phyloP scores from a whole-genome alignment of 106 monocot genomes.

The Acorus calamus region DNA sequence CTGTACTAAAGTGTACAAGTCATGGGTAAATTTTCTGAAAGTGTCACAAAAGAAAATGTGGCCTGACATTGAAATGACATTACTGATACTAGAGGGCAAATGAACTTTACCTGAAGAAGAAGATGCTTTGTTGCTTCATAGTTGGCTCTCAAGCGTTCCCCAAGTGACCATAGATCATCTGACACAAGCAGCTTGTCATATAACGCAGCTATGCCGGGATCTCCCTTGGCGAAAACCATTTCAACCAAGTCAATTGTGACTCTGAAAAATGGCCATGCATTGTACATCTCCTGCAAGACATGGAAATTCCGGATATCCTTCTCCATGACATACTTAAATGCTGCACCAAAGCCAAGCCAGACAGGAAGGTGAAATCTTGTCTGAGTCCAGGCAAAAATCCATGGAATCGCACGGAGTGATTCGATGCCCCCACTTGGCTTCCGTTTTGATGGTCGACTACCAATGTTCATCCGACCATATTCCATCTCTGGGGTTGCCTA shows the following conservation, averaged over 20 bases:
- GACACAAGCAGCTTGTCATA: conserved; percentile 93
- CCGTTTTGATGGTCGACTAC: conserved; percentile 87
- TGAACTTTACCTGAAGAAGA: conserved; percentile 74
- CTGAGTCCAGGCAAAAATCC: conserved; percentile 99
- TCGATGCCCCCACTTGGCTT: conserved; percentile 98
- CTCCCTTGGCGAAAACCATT: conserved; percentile 98
- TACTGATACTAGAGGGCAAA: neutral
- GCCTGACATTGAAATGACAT: too few relatives aligned
- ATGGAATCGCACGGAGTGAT: conserved; percentile 91
- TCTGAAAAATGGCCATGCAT: conserved; percentile 95
- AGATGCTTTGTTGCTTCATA: conserved; percentile 77
- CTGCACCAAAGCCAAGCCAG: conserved; percentile 93
- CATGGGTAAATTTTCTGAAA: too few relatives aligned
- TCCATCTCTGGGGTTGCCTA: conserved; percentile 96
- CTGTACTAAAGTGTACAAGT: too few relatives aligned
- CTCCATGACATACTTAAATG: conserved; percentile 59
- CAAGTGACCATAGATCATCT: conserved; percentile 73
- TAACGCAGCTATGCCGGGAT: conserved; percentile 80
- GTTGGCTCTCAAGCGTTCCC: conserved; percentile 55
- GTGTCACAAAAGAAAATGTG: neutral
- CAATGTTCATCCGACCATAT: conserved; percentile 99
- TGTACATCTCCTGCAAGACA: conserved; percentile 80
- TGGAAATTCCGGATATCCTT: conserved; percentile 68
- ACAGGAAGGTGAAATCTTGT: conserved; percentile 97
- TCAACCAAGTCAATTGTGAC: conserved; percentile 96